phyloP scores from a whole-genome alignment of 805 yeast genomes.

The Hagleromyces aurorensis region DNA sequence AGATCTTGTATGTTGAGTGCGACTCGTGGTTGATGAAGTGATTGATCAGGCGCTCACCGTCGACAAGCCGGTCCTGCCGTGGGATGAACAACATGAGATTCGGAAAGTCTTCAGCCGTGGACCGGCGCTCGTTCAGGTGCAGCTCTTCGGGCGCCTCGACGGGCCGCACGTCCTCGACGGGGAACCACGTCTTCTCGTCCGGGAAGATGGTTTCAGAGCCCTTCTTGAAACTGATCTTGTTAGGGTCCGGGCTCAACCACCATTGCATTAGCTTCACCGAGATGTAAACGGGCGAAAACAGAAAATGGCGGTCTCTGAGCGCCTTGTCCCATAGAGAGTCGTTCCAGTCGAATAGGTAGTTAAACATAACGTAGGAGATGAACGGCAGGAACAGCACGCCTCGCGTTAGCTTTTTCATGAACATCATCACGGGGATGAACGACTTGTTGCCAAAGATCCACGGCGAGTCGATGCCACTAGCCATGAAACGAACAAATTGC shows the following conservation, averaged over 20 bases:
- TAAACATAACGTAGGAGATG: slow-evolving; percentile 74
- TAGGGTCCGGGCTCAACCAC: slow-evolving; percentile 62
- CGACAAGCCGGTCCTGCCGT: slow-evolving; percentile 66
- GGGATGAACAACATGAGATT: slow-evolving; percentile 62
- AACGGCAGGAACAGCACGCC: slow-evolving; percentile 48
- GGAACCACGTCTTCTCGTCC: slow-evolving; percentile 48
- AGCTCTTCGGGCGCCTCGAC: slow-evolving; percentile 9
- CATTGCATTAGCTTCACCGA: slow-evolving; percentile 79
- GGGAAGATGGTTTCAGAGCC: slow-evolving; percentile 41
- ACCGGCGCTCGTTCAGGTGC: slow-evolving; percentile 30
- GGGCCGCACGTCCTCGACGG: slow-evolving; percentile 13
- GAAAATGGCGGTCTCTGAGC: slow-evolving; percentile 63
- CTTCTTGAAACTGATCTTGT: slow-evolving; percentile 36
- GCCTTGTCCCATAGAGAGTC: slow-evolving; percentile 66
- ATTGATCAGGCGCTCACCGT: slow-evolving; percentile 56
- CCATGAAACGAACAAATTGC: slow-evolving; percentile 53
- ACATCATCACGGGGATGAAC: slow-evolving; percentile 70
- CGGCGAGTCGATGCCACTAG: slow-evolving; percentile 40
- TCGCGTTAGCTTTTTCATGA: slow-evolving; percentile 43
- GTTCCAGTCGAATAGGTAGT: slow-evolving; percentile 81
- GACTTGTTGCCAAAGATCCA: slow-evolving; percentile 67
- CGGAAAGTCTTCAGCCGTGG: slow-evolving; percentile 38
- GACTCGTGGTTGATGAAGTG: slow-evolving; percentile 58
- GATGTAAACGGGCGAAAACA: slow-evolving; percentile 80
- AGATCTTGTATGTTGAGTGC: slow-evolving; percentile 24